Evolutionary conservation across 1,284 basidiomycete species (phyloP).

Genomic region (Rhodotorula sp.): DNA sequence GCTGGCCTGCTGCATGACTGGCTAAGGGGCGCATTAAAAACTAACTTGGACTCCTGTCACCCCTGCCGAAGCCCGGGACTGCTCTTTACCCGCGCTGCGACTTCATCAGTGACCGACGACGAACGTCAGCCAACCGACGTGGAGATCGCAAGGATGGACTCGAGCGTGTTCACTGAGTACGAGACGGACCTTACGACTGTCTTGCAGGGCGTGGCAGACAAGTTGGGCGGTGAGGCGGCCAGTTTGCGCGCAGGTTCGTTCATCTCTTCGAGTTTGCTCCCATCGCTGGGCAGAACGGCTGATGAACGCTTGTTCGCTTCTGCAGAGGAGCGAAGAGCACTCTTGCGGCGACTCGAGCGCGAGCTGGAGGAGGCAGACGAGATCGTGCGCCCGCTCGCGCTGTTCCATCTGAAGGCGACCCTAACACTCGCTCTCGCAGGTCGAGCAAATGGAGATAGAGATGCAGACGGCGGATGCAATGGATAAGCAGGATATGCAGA

Average conservation of each 20-base stretch:
- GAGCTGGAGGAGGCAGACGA: slow-evolving; percentile 98
- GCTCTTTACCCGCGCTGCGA: neutral
- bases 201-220: slow-evolving; percentile 14
- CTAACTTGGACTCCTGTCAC: too few species aligned
- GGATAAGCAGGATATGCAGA: slow-evolving; percentile 69
- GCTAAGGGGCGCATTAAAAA: too few species aligned
- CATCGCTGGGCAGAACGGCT: neutral
- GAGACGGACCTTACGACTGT: slow-evolving; percentile 33
- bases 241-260: slow-evolving; percentile 26
- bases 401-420: neutral
- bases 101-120: neutral
- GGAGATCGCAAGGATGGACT: slow-evolving; percentile 10
- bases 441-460: slow-evolving; percentile 99
- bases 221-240: slow-evolving; percentile 22
- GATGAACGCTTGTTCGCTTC: neutral
- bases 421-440: slow-evolving; percentile 53
- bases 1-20: too few species aligned
- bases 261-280: too few species aligned
- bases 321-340: slow-evolving; percentile 76
- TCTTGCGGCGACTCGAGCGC: slow-evolving; percentile 82
- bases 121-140: too few species aligned
- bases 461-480: slow-evolving; percentile 76
- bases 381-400: slow-evolving; percentile 62
- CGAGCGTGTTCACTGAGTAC: slow-evolving; percentile 33
- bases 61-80: neutral